phyloP scores from a whole-genome alignment of 148 eudicot species.

The Spergularia marina region DNA sequence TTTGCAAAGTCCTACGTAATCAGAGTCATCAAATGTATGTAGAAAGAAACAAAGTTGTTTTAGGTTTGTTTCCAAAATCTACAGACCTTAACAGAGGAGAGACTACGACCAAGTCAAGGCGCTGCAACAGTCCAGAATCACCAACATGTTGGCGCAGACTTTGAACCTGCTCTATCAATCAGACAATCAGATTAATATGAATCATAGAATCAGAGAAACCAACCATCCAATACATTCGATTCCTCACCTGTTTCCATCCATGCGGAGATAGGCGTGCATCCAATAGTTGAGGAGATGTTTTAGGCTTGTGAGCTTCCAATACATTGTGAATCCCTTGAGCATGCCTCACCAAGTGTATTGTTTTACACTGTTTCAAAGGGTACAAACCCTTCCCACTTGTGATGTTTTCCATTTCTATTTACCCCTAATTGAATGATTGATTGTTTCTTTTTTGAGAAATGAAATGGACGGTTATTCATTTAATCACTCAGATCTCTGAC shows the following conservation, averaged over 20 bases:
- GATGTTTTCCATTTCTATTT: too few species aligned
- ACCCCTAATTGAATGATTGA: too few species aligned
- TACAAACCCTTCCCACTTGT: too few species aligned
- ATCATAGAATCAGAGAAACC: too few species aligned
- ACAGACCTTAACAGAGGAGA: slow-evolving; percentile 75
- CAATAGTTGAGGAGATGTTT: slow-evolving; percentile 47
- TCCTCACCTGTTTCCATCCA: slow-evolving; percentile 69
- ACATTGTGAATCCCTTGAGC: slow-evolving; percentile 81
- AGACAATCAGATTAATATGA: too few species aligned
- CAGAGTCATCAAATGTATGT: background rate
- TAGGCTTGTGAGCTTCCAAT: slow-evolving; percentile 41
- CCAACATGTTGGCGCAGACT: slow-evolving; percentile 58
- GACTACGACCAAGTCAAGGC: slow-evolving; percentile 51
- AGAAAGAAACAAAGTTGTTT: background rate
- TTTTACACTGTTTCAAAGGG: too few species aligned
- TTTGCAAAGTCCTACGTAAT: slow-evolving; percentile 70
- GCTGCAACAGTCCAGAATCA: slow-evolving; percentile 45
- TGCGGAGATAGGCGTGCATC: slow-evolving; percentile 66
- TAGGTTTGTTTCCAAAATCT: background rate
- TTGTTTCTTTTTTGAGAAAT: too few species aligned
- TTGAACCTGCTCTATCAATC: slow-evolving; percentile 45
- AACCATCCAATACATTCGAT: too few species aligned
- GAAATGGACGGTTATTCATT: too few species aligned
- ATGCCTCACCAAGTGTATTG: slow-evolving; percentile 52
- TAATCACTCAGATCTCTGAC: too few species aligned